Evolutionary conservation across 2,329 filamentous ascomycete species (phyloP).

Genomic region (Pseudogymnoascus verrucosus): DNA sequence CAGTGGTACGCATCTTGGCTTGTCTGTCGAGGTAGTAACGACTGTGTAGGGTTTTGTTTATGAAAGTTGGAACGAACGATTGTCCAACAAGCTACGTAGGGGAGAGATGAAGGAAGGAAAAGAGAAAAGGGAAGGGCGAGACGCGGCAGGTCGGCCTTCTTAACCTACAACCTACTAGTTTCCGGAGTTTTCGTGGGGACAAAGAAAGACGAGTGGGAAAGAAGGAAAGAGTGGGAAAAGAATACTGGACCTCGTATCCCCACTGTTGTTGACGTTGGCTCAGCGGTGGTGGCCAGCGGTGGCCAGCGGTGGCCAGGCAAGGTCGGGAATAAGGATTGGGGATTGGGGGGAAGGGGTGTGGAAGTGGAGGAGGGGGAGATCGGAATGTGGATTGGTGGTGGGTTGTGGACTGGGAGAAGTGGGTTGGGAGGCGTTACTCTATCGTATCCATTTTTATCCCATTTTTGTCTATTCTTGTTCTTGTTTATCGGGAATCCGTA

Average conservation of each 20-base stretch:
- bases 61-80: neutral
- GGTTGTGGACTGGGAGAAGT: neutral
- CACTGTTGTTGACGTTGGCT: neutral
- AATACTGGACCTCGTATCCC: constrained; percentile 5
- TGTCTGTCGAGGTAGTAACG: neutral
- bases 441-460: neutral
- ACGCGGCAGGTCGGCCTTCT: neutral
- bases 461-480: neutral
- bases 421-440: neutral
- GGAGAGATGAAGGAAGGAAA: neutral
- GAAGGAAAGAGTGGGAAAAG: neutral
- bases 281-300: neutral
- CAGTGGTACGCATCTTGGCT: constrained; percentile 22
- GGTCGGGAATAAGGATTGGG: no score
- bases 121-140: neutral
- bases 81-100: neutral
- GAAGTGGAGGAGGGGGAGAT: no score
- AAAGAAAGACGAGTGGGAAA: neutral
- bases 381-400: neutral
- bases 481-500: neutral
- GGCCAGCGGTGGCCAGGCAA: neutral
- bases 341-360: no score
- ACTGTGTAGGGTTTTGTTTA: neutral
- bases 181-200: neutral
- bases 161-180: constrained; percentile 4